Percentiles rank a stretch among this genome's conserved stretches.
phyloP scores from a whole-genome alignment of 2,329 filamentous ascomycete genomes.

The Talaromyces albobiverticillius region DNA sequence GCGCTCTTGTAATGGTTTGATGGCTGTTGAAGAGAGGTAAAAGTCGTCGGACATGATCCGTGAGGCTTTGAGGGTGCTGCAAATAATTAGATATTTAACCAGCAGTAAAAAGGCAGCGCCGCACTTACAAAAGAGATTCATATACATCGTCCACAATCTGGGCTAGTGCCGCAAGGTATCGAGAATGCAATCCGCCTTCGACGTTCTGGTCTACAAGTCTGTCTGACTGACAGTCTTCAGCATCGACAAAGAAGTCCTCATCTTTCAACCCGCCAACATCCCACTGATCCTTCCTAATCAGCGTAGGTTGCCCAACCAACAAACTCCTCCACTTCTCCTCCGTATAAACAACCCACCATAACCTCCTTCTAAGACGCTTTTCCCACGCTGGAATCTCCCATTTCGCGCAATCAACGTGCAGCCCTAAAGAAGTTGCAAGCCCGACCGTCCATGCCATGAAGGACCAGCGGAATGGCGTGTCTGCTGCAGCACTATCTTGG shows the following conservation, averaged over 20 bases:
- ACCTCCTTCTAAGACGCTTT: constrained; percentile 33
- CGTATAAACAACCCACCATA: constrained; percentile 41
- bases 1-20: constrained; percentile 23
- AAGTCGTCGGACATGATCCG: constrained; percentile 22
- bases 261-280: constrained; percentile 29
- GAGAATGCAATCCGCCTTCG: constrained; percentile 26
- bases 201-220: constrained; percentile 16
- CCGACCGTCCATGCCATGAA: constrained; percentile 35
- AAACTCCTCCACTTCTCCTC: constrained; percentile 38
- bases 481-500: constrained; percentile 22
- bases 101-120: not conserved
- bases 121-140: constrained; percentile 28
- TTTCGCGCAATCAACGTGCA: constrained; percentile 35
- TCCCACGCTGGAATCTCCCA: constrained; percentile 38
- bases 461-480: constrained; percentile 34
- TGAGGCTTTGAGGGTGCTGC: constrained; percentile 18
- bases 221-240: too few species aligned
- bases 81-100: constrained; percentile 17
- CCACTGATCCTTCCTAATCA: constrained; percentile 34
- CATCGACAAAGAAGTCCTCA: constrained; percentile 25
- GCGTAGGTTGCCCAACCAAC: constrained; percentile 32
- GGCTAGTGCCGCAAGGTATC: constrained; percentile 25
- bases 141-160: constrained; percentile 30
- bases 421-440: constrained; percentile 30
- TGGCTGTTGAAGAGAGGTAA: constrained; percentile 24